These are phyloP conservation scores for Trichodelitschia bisporula DNA, from an alignment of 495 filamentous ascomycete species.

Conservation along the genomic window DNA sequence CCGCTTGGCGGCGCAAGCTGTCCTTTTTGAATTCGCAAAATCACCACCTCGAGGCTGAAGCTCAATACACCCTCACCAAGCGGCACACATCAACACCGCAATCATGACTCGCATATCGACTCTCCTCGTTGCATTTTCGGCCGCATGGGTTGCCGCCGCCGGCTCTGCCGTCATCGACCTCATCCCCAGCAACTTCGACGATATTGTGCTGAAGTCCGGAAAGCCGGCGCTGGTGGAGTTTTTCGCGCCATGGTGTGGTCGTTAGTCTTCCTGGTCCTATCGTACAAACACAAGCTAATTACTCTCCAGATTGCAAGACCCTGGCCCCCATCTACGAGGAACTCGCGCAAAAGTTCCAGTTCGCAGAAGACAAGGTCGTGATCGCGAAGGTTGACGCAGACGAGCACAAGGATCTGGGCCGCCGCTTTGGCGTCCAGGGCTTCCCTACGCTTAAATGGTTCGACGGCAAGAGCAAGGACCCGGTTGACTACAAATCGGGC, in stretches of 20 bases:
- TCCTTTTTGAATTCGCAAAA: no score
- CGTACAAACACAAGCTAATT: conserved; percentile 23
- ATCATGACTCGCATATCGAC: not conserved
- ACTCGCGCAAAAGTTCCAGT: conserved; percentile 48
- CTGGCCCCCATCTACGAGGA: conserved; percentile 90
- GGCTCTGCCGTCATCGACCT: conserved; percentile 46
- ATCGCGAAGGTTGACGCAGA: conserved; percentile 96
- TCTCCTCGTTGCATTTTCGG: conserved; percentile 5
- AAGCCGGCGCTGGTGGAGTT: conserved; percentile 97
- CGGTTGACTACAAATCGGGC: conserved; percentile 63
- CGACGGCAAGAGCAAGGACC: conserved; percentile 80
- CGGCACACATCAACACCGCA: not conserved
- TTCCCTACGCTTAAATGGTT: conserved; percentile 98
- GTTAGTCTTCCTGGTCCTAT: conserved; percentile 34
- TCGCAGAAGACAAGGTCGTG: conserved; percentile 54
- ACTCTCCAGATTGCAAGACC: conserved; percentile 96
- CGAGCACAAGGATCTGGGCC: conserved; percentile 56
- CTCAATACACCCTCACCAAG: no score
- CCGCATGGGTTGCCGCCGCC: conserved; percentile 6
- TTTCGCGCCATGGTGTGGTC: conserved; percentile 97
- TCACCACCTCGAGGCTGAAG: no score
- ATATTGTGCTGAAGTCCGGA: conserved; percentile 65
- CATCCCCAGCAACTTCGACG: conserved; percentile 70
- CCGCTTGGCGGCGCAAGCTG: no score
- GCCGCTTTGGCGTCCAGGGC: conserved; percentile 68